Base-by-base conservation (phyloP, 2,329 filamentous ascomycete species). In the Lecanosticta acicola region DNA sequence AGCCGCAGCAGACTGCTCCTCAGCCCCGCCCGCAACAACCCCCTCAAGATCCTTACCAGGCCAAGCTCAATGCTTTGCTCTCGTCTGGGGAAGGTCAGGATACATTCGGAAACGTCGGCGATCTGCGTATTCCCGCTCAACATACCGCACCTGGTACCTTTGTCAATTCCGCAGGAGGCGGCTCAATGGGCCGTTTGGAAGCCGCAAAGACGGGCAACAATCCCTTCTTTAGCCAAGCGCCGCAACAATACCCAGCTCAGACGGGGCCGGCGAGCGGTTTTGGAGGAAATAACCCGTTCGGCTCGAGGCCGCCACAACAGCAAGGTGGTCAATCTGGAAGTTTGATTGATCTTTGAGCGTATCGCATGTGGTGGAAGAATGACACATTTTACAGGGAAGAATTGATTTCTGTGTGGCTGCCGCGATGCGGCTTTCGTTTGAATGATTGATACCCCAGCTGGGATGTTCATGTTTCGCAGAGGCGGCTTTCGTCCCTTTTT, bases 81-180 rank as follows among this genome's bases (percentile, higher is more conserved):
- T 79, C 89, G 2, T 81, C 78, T 18, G 90, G 93, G 54, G 93
- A 98, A 46, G 93, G 93, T 18, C 86, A 94, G 74, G 93, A 98
- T 64, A 98, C 93, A 0, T 98, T 94, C 65, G 93, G 93, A 55
- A 98, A 98, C 66, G 87, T 87, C n/a, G 93, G 93, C 56, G 87
- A 97, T 54, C 76, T 95, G 38, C 89, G 93, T 67, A 94, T 98
- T 54, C 93, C 93, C 1, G 83, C 93, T 2, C 93, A 98, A 65
- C 93, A 98, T 67, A 98, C 93, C 0, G 89, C 93, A 1, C 93
- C 93, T 0, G 93, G 91, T 19, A 94, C 87, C 0, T 98, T 97
- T 66, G 84, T 98, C 70, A 98, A 98, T 71, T 94, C 87, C 49
- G 89, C 93, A 4, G 93, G 93, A 40, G 76, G 84, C 32, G 87